Base-by-base conservation (phyloP, 176 grass and related monocot genomes). In the Poa pratensis region DNA sequence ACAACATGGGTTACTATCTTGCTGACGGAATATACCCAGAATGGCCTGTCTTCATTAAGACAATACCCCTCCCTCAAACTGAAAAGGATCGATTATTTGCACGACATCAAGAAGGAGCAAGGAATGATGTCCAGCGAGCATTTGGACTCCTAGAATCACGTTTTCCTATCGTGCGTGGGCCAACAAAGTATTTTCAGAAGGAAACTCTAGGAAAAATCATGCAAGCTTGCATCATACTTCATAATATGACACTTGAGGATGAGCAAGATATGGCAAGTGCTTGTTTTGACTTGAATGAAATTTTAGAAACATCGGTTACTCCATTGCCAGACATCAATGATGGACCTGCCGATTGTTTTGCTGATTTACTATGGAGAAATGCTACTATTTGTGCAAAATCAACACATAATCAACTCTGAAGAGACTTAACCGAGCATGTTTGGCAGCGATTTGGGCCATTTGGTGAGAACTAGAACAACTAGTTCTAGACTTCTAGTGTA, bases 391-490 rank as follows among this genome's bases (percentile, higher is more conserved):
- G 10, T 87, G 28, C 26, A 82, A 73, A 58, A 45, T 20, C 86
- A 48, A 48, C 79, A 82, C 4, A 87, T 82, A 55, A 6, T 6
- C 72, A 69, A 69, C 79, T 77, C 67, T 57, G 8, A 60, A 82
- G 26, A 9, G 62, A 87, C 62, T 82, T 87, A 69, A 26, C 76
- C 6, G 79, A 87, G 19, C 79, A 87, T 76, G 32, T 87, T 55
- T 87, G 86, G 86, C 72, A 77, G 50, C 70, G 23, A 4, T 87
- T 82, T 87, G 86, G 86, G 15, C 86, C 86, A 82, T 87, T 82
- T 35, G 79, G 61, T 0, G 51, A 87, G 19, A 68, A 76, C 19
- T 60, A 61, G 58, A 82, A 69, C 22, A 82, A 69, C 27, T 57
- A 68, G 1, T 71, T 6, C 2, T 76, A 69, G 18, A 67, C 0